Percentiles rank a stretch among this genome's conserved stretches.
These are phyloP conservation scores for Colletotrichum theobromicola DNA, from an alignment of 2,329 filamentous ascomycete species.

Conservation along the genomic window DNA sequence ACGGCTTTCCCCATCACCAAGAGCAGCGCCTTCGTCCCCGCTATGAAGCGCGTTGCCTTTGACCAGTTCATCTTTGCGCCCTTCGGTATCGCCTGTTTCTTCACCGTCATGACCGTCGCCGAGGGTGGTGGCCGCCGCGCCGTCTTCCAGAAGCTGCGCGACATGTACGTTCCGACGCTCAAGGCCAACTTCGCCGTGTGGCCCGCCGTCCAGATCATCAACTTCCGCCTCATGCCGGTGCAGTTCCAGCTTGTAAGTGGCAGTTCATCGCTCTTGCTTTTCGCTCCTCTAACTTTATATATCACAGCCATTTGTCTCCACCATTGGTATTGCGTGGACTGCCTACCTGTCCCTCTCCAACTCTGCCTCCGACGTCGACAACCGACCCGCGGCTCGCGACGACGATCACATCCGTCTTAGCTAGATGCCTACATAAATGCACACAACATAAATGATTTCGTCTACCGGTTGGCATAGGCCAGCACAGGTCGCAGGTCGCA, in stretches of 20 bases:
- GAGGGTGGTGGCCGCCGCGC: constrained; percentile 88
- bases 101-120: constrained; percentile 93
- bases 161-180: constrained; percentile 91
- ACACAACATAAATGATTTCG: not conserved
- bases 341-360: constrained; percentile 94
- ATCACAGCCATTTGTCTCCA: constrained; percentile 90
- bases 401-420: constrained; percentile 39
- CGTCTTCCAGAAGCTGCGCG: constrained; percentile 82
- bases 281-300: not conserved
- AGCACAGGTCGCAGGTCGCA: not conserved
- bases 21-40: constrained; percentile 73
- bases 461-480: not conserved
- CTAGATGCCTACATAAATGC: not conserved
- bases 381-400: constrained; percentile 27
- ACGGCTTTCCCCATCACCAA: constrained; percentile 85
- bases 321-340: constrained; percentile 95
- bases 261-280: constrained; percentile 25
- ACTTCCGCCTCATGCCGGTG: constrained; percentile 93
- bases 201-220: constrained; percentile 95
- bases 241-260: constrained; percentile 94
- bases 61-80: constrained; percentile 96
- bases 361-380: constrained; percentile 66
- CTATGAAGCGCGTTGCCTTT: constrained; percentile 87
- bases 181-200: constrained; percentile 97
- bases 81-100: constrained; percentile 85